Evolutionary conservation across 345 rosid species (phyloP), one percentile per base, ranked within the genome.

Genomic region (Moricandia moricandioides): DNA sequence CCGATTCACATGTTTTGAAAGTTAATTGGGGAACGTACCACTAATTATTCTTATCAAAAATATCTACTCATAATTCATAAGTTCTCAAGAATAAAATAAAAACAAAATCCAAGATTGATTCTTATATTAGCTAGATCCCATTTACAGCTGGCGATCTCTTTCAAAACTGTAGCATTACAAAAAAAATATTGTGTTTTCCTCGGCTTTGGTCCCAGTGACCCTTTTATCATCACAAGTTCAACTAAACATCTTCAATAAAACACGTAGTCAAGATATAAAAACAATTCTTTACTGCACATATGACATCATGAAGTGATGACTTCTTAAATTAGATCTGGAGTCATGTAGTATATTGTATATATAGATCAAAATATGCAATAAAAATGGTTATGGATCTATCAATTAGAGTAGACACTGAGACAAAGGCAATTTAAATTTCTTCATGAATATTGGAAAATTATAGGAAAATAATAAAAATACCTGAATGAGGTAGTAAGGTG

Each of bases 401-500:
- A 51, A 17, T 7, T 51, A 49, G 56, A 17, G 10, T 52, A 52
- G 58, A 52, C 58, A 8, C 9, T 54, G 13, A 18, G 29, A 8
- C 58, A 54, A 54, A 54, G 24, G 10, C 10, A 54, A 3, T 9
- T 18, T 4, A 0, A 4, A 18, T 1, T 18, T 52, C 11, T 11
- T 37, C 12, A 8, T 2, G 13, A 65, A 47, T 5, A 47, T 13
- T 3, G 5, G 8, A 8, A 12, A 11, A 6, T 16, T 7, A 49
- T 21, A 13, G 14, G 11, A 31, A 26, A 35, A 26, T 3, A 67
- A 67, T 1, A 26, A 60, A 49, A 17, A 43, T 60, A 93, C 98
- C 96, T 91, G 85, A 86, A 87, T 56, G 84, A 78, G 66, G 85
- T 78, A 58, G 96, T 86, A 78, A 94, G 93, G 59, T 94, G 96